Evolutionary conservation across 495 filamentous ascomycete genomes (phyloP).

Genomic region (Wilcoxina mikolae): DNA sequence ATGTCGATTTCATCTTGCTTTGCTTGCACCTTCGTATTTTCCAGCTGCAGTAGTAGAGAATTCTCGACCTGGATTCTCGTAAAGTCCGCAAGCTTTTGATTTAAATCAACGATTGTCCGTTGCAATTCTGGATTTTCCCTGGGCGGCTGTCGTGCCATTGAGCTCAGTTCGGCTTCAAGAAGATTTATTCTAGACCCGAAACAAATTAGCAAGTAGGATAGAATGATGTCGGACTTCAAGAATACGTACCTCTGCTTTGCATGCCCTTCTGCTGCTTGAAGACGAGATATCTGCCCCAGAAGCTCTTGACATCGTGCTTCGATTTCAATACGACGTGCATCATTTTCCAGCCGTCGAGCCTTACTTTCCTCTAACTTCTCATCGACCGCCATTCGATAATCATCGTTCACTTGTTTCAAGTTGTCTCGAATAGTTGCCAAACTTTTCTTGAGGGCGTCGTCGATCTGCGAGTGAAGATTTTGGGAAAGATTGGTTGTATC

Average conservation of each 20-base stretch:
- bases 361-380: background rate
- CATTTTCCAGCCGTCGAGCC: background rate
- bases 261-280: background rate
- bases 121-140: conserved; percentile 3
- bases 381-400: background rate
- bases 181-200: background rate
- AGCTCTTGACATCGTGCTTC: background rate
- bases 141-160: background rate
- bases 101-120: conserved; percentile 5
- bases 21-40: background rate
- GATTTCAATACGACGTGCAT: background rate
- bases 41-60: background rate
- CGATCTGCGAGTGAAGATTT: background rate
- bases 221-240: background rate
- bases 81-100: conserved; percentile 13
- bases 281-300: background rate
- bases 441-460: background rate
- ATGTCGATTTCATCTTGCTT: conserved; percentile 6
- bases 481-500: conserved; percentile 5
- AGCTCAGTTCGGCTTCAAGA: background rate
- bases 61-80: background rate
- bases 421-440: background rate
- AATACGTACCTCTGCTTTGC: background rate
- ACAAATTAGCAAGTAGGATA: background rate
- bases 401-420: background rate